Evolutionary conservation across 1,139 yeast genomes (phyloP), one percentile per base, ranked within the genome.

Genomic region (Taiozyma sp.): DNA sequence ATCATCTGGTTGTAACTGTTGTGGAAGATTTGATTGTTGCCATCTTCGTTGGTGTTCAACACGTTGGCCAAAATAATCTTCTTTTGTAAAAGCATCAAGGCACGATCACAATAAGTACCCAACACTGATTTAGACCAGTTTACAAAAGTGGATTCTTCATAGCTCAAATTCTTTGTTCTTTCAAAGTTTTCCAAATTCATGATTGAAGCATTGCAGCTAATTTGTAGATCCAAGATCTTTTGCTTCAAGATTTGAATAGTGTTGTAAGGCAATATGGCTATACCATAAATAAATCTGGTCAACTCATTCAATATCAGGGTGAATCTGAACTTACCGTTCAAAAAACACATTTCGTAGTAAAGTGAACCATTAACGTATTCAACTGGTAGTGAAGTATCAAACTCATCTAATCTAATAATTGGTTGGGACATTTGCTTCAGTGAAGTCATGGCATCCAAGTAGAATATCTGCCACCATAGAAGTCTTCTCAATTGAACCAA

Each of bases 381-480:
- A 28, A 72, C 74, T 0, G 85, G 83, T 62, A 80, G 64, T 22
- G 74, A 65, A 0, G 83, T 83, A 57, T 81, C 83, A 62, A 79
- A 80, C 57, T 80, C 84, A 45, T 75, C 78, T 49, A 71, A 66
- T 54, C 72, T 71, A 52, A 83, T 78, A 34, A 79, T 73, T 1
- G 88, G 87, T 0, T 83, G 77, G 39, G 80, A 65, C 60, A 82
- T 77, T 49, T 79, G 76, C 56, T 80, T 80, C 54, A 80, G 77
- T 29, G 85, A 76, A 3, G 83, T 77, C 50, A 80, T 68, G 4
- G 81, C 76, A 61, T 82, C 88, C 50, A 82, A 66, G 19, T 80
- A 80, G 57, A 80, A 80, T 6, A 81, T 79, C 39, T 80, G 81
- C 85, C 86, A 82, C 86, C 87, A 82, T 19, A 82, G 62, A 49